Conservation (phyloP, 140 eudicot species). For the Bidens hawaiensis region DNA sequence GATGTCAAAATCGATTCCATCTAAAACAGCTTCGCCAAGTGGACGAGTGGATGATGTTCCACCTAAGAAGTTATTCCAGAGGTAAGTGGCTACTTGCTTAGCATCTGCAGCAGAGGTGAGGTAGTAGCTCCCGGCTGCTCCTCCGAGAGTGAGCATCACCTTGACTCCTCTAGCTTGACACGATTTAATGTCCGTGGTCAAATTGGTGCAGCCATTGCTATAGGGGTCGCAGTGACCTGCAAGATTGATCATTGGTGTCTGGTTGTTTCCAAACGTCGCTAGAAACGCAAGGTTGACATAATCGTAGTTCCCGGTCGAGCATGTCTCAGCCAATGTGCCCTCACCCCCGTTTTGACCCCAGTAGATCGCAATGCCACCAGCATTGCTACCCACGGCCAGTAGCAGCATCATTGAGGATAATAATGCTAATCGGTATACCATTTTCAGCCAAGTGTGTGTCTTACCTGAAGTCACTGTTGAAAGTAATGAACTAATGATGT, state of each 20-base stretch:
- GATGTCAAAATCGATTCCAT: constrained; percentile 40
- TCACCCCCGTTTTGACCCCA: constrained; percentile 47
- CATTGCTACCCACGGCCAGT: constrained; percentile 14
- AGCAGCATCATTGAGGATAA: neutral
- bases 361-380: constrained; percentile 41
- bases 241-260: constrained; percentile 31
- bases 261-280: constrained; percentile 33
- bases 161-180: constrained; percentile 40
- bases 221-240: constrained; percentile 46
- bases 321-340: constrained; percentile 33
- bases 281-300: constrained; percentile 36
- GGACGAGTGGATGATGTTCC: constrained; percentile 38
- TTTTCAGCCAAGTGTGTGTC: neutral
- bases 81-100: constrained; percentile 29
- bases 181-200: constrained; percentile 25
- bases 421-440: constrained; percentile 12
- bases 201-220: constrained; percentile 29
- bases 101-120: constrained; percentile 36
- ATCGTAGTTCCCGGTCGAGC: constrained; percentile 27
- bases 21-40: constrained; percentile 33
- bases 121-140: constrained; percentile 36
- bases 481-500: constrained; percentile 3
- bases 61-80: constrained; percentile 41
- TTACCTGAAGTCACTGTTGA: neutral
- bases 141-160: constrained; percentile 39